These are phyloP conservation scores for Alternaria ethzedia DNA, from an alignment of 2,329 filamentous ascomycete species.

Conservation along the genomic window DNA sequence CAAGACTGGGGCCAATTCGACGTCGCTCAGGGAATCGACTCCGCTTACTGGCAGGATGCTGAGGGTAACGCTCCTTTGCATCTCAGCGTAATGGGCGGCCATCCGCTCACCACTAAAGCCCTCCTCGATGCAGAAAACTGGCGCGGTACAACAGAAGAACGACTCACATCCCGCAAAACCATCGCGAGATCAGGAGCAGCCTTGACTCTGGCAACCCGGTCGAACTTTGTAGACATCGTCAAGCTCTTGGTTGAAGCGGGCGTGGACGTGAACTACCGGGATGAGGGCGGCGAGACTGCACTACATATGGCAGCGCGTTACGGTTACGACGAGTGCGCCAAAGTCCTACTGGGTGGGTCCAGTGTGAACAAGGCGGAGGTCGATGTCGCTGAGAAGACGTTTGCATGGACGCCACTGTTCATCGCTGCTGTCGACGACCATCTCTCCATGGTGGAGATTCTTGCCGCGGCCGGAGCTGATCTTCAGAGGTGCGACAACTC, in stretches of 20 bases:
- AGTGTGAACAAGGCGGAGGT: conserved; percentile 74
- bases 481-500: conserved; percentile 79
- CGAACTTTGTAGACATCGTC: conserved; percentile 84
- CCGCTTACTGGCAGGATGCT: conserved; percentile 85
- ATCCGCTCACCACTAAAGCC: conserved; percentile 81
- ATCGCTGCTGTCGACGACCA: conserved; percentile 91
- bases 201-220: conserved; percentile 84
- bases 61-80: conserved; percentile 92
- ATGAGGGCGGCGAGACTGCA: conserved; percentile 87
- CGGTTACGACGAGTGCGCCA: conserved; percentile 81
- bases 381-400: conserved; percentile 80
- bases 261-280: conserved; percentile 91
- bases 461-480: conserved; percentile 80
- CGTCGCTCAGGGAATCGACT: conserved; percentile 84
- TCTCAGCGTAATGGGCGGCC: conserved; percentile 88
- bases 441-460: conserved; percentile 72
- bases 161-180: conserved; percentile 69
- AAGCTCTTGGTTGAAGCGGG: conserved; percentile 86
- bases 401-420: conserved; percentile 94
- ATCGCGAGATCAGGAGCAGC: conserved; percentile 87
- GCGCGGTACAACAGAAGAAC: conserved; percentile 68
- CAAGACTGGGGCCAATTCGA: conserved; percentile 88
- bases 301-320: conserved; percentile 91
- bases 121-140: conserved; percentile 82
- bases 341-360: conserved; percentile 74